Evolutionary conservation across 345 rosid genomes (phyloP), one percentile per base, ranked within the genome.

Genomic region (Stellera chamaejasme): DNA sequence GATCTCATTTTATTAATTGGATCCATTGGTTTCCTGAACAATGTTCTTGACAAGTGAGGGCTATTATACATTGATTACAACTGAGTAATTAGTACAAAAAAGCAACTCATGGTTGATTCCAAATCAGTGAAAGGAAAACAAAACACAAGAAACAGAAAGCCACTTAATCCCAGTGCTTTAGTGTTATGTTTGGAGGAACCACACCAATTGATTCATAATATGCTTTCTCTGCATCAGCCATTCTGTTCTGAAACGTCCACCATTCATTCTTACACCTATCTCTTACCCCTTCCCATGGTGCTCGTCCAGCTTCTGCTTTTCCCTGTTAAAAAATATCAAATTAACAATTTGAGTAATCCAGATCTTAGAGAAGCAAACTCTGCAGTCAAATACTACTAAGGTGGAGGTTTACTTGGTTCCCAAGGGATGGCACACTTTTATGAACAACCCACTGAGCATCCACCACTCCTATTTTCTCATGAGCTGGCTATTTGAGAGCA

Each of bases 221-320:
- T 28, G 81, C 72, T 61, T 65, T 83, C 73, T 92, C 88, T 23
- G 98, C 95, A 16, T 50, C 27, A 0, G 62, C 52, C 58, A 88
- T 16, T 49, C 98, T 75, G 32, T 82, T 80, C 50, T 79, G 90
- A 50, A 92, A 88, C 80, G 82, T 83, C 3, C 59, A 55, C 98
- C 98, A 92, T 69, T 92, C 98, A 52, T 61, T 81, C 58, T 73
- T 75, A 68, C 98, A 92, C 67, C 98, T 81, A 63, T 80, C 84
- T 66, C 90, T 82, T 62, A 88, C 92, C 86, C 79, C 92, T 78
- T 79, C 76, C 92, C 88, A 76, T 43, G 88, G 78, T 48, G 80
- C 70, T 54, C 7, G 79, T 45, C 84, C 92, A 42, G 26, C 54
- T 50, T 65, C 68, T 11, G 77, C 59, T 54, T 66, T 27, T 1